Evolutionary conservation across 495 filamentous ascomycete genomes (phyloP).

Genomic region (Annulohypoxylon stygium): DNA sequence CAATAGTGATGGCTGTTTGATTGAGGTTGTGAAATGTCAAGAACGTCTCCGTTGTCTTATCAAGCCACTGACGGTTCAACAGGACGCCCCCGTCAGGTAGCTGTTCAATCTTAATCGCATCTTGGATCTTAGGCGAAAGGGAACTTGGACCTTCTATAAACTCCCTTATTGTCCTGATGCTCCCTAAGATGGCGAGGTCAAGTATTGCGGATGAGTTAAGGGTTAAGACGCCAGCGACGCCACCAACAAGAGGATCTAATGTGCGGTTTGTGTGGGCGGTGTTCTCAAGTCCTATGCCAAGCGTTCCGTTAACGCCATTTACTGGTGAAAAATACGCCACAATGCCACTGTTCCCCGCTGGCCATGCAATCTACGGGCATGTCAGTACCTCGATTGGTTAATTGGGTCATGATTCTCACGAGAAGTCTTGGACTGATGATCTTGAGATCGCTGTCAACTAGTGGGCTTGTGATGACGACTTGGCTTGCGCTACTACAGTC

Average conservation of each 20-base stretch:
- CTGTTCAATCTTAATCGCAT: constrained; percentile 56
- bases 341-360: constrained; percentile 72
- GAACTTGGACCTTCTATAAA: constrained; percentile 70
- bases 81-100: constrained; percentile 57
- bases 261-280: constrained; percentile 51
- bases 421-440: constrained; percentile 68
- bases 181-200: constrained; percentile 68
- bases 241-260: constrained; percentile 59
- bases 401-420: constrained; percentile 29
- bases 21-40: constrained; percentile 58
- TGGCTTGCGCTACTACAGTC: constrained; percentile 69
- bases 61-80: constrained; percentile 69
- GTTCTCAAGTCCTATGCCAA: constrained; percentile 66
- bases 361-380: constrained; percentile 67
- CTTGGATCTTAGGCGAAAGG: constrained; percentile 65
- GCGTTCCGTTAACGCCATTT: constrained; percentile 66
- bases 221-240: constrained; percentile 63
- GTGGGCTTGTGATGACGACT: constrained; percentile 70
- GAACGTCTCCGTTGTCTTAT: constrained; percentile 68
- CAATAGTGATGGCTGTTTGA: constrained; percentile 49
- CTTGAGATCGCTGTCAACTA: constrained; percentile 65
- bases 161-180: constrained; percentile 71
- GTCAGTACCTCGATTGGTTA: constrained; percentile 27
- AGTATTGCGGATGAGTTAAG: constrained; percentile 70
- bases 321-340: constrained; percentile 66